Evolutionary conservation across 768 basidiomycete species (phyloP).

Genomic region (Phanerochaete sordida): DNA sequence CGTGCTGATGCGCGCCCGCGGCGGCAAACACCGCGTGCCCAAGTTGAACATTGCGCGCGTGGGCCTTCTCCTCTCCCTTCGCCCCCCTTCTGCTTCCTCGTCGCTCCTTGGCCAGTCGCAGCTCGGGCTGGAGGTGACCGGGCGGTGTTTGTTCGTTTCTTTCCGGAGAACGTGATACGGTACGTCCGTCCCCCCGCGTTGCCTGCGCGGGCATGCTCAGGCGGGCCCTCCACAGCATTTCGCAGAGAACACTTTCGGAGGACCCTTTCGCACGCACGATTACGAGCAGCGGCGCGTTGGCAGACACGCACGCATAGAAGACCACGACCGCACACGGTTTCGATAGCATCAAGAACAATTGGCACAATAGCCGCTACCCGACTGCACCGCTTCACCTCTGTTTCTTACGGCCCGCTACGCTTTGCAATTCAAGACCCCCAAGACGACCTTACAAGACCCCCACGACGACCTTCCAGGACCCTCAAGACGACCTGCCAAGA

Average conservation of each 20-base stretch:
- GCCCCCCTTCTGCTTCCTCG: background rate
- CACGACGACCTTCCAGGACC: no score
- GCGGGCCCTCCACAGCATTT: background rate
- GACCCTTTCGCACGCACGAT: background rate
- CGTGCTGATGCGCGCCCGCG: conserved; percentile 5
- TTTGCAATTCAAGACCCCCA: no score
- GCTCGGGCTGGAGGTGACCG: conserved; percentile 10
- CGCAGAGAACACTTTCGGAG: background rate
- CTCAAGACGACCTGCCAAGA: no score
- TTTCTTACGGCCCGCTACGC: conserved; percentile 5
- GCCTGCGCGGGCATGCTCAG: background rate
- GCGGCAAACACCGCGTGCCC: conserved; percentile 5
- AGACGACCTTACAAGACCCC: no score
- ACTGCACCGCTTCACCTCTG: background rate
- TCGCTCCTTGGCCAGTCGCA: background rate
- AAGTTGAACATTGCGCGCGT: background rate
- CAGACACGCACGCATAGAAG: conserved; percentile 2
- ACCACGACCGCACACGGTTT: background rate
- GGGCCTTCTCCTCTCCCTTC: background rate
- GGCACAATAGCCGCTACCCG: background rate
- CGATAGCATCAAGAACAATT: background rate
- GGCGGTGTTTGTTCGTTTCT: conserved; percentile 7
- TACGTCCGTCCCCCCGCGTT: background rate
- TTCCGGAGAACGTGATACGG: background rate
- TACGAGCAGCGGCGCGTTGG: background rate